Evolutionary conservation across 2,329 filamentous ascomycete genomes (phyloP).

Genomic region (Ceratocystis cacaofunesta): DNA sequence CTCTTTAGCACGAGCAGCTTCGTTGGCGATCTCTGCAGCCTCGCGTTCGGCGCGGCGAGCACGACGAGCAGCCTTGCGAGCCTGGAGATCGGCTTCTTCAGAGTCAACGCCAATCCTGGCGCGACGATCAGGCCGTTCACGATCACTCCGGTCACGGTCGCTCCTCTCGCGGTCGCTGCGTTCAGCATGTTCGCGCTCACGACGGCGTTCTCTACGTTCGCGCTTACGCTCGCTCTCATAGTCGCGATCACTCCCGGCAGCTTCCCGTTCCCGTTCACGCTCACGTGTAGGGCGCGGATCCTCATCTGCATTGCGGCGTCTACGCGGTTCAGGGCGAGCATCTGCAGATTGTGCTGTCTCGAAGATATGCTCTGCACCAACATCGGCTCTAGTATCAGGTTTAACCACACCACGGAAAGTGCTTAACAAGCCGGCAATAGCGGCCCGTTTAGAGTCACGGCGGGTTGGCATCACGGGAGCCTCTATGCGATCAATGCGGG

Average conservation of each 20-base stretch:
- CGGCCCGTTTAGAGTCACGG: slow-evolving; percentile 13
- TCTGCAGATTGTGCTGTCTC: not conserved
- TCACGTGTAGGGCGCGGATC: slow-evolving; percentile 1
- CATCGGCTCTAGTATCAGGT: slow-evolving; percentile 24
- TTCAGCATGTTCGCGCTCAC: slow-evolving; percentile 18
- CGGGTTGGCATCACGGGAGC: slow-evolving; percentile 3
- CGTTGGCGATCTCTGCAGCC: slow-evolving; percentile 39
- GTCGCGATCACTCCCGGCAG: slow-evolving; percentile 23
- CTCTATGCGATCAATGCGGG: slow-evolving; percentile 3
- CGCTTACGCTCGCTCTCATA: slow-evolving; percentile 19
- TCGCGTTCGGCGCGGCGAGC: slow-evolving; percentile 39
- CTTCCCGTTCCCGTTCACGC: not conserved
- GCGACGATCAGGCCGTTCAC: slow-evolving; percentile 33
- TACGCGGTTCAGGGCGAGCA: slow-evolving; percentile 6
- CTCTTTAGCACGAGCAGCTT: slow-evolving; percentile 39
- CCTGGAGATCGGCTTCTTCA: slow-evolving; percentile 45
- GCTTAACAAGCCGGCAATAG: slow-evolving; percentile 45
- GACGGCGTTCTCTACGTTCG: slow-evolving; percentile 6
- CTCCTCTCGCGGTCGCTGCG: slow-evolving; percentile 31
- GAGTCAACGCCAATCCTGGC: slow-evolving; percentile 34
- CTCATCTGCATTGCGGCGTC: slow-evolving; percentile 6
- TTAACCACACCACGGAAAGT: slow-evolving; percentile 37
- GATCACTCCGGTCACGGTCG: slow-evolving; percentile 34
- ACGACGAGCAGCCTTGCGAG: slow-evolving; percentile 46
- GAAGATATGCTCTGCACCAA: not conserved